phyloP scores from a whole-genome alignment of 2,329 filamentous ascomycete genomes.

The Fusarium verticillioides region DNA sequence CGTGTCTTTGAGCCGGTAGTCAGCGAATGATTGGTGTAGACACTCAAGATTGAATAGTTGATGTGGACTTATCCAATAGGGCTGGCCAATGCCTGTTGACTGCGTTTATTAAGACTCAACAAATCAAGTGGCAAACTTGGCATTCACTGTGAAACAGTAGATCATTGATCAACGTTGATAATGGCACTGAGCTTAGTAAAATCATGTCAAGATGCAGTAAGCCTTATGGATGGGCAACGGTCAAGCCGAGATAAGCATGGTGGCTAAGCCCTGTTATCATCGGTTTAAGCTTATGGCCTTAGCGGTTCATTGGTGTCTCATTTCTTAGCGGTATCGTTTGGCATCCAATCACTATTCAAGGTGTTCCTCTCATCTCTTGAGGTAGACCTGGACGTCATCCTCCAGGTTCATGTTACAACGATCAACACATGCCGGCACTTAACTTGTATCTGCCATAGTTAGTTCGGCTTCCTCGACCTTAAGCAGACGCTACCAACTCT shows the following conservation, averaged over 20 bases:
- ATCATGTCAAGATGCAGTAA: background rate
- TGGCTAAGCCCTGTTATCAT: background rate
- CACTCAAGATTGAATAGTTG: background rate
- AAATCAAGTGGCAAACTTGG: background rate
- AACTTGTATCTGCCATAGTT: background rate
- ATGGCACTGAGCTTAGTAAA: slow-evolving; percentile 5
- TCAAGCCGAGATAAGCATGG: slow-evolving; percentile 18
- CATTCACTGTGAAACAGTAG: background rate
- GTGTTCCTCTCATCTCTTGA: background rate
- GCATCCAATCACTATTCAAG: background rate
- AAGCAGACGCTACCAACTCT: background rate
- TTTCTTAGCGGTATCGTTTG: background rate
- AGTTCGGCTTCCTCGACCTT: background rate
- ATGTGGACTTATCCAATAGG: slow-evolving; percentile 2
- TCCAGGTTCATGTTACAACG: background rate
- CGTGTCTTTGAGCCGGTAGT: background rate
- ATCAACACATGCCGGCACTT: background rate
- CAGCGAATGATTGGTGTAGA: background rate
- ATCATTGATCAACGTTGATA: background rate
- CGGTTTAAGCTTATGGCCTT: background rate
- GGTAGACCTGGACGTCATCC: background rate
- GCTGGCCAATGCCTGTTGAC: background rate
- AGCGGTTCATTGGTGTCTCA: background rate
- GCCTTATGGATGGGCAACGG: background rate
- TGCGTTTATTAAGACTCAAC: background rate